A percentile compares a stretch with the other conserved stretches of the same genome.
Conservation (phyloP, 176 grass and related monocot species). For the Saccharum spontaneum region DNA sequence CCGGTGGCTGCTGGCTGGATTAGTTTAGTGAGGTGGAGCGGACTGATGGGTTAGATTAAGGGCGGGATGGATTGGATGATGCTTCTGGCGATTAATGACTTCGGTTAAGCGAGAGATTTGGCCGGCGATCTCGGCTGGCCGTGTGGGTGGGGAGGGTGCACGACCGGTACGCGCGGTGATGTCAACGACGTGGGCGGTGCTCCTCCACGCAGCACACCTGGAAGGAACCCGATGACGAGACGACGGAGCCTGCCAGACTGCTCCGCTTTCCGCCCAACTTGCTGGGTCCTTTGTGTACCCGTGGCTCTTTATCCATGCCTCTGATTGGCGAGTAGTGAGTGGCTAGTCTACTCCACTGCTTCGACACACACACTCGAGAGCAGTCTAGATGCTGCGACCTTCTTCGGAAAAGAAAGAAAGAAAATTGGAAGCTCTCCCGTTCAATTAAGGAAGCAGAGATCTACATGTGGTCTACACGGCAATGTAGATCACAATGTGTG, state of each 20-base stretch:
- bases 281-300: not conserved
- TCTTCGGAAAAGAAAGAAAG: not conserved
- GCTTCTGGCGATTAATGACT: conserved; percentile 38
- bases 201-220: conserved; percentile 33
- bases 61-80: not conserved
- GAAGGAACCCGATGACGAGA: not conserved
- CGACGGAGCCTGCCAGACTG: not conserved
- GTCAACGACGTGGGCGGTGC: conserved; percentile 48
- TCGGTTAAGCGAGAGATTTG: conserved; percentile 27
- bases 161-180: conserved; percentile 8
- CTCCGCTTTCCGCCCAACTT: not conserved
- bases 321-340: not conserved
- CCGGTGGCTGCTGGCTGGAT: not conserved
- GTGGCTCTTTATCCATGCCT: not conserved
- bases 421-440: not conserved
- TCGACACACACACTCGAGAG: not conserved
- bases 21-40: not conserved
- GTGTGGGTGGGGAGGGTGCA: conserved; percentile 11
- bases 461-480: too few relatives aligned
- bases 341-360: not conserved
- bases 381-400: not conserved
- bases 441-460: too few relatives aligned
- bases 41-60: not conserved
- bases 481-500: too few relatives aligned
- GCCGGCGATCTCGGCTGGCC: not conserved